Evolutionary conservation across 1,284 basidiomycete genomes (phyloP), one percentile per base, ranked within the genome.

Genomic region (Apiotrichum sp.): DNA sequence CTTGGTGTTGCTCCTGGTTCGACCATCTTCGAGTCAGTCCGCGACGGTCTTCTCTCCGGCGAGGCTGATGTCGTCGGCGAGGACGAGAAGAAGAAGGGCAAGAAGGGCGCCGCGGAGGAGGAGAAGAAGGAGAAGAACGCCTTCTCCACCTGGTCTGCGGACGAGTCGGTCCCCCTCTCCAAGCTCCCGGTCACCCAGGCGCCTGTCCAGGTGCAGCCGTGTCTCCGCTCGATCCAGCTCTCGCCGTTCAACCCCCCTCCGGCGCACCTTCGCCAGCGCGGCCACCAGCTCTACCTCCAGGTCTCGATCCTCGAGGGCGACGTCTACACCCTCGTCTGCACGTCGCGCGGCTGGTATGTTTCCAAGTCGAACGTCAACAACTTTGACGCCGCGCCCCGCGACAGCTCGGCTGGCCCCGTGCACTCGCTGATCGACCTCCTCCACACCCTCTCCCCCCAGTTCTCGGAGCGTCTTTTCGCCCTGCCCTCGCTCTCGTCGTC

Each of bases 211-310:
- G 72, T 63, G 31, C 64, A 60, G 65, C 69, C 74, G 1, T 70
- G 69, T 52, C 57, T 83, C 42, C 77, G 76, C 57, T 69, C 76
- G n/a, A 73, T 82, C 57, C 73, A 77, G 57, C 67, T 83, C 50
- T 79, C 80, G 32, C 77, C 77, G n/a, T 83, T 82, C 80, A 82
- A 81, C 68, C 81, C 81, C 31, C 80, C 81, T 33, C 79, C 81
- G 6, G 79, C 80, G 31, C 79, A 81, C 61, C 71, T 77, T 39
- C 78, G 78, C 43, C 76, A 81, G 57, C 71, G 76, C 50, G 81
- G 81, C 39, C 81, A 83, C 66, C 76, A 80, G 57, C 75, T 82
- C 55, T 83, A 83, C 67, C 72, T 83, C 50, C 78, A 77, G 47
- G 70, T 81, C 47, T 75, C 76, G 40, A 78, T 80, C 2, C 76